Evolutionary conservation across 1,284 basidiomycete genomes (phyloP), one percentile per base, ranked within the genome.

Genomic region (Polyporus tsugae): DNA sequence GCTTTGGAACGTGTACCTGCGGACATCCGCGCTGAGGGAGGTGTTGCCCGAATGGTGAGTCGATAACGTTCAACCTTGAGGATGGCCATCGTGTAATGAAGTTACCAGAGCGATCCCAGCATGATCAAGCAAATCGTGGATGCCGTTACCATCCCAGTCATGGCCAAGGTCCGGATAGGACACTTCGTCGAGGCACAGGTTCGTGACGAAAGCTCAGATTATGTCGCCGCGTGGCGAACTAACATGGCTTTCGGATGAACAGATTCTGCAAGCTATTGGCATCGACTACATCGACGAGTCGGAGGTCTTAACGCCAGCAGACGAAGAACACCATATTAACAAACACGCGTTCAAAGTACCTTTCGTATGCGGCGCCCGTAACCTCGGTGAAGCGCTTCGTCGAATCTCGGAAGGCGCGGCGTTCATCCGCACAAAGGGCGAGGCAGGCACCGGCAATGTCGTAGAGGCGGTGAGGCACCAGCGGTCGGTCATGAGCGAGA

Each of bases 231-330:
- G 39, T 49, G 19, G 3, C 9, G 11, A 58, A 62, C 42, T 25
- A 22, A 41, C 15, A 64, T 44, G 46, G 53, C 3, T 53, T 39
- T 58, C 53, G n/a, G 57, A 66, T 62, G 62, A 6, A n/a, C 79
- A 97, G 92, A 98, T 99, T 77, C 84, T 99, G 41, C 96, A 99
- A 87, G 89, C 91, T 25, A 88, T 98, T 78, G 97, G 97, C 11
- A 93, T 98, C 63, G 97, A 99, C 83, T 99, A 99, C 82, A 98
- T 99, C 75, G 98, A 99, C 81, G 95, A 96, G 82, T 96, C 92
- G 19, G 97, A 99, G 82, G 98, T 99, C 60, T 87, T 99, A 68
- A 98, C 98, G 0, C 95, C 96, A 57, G 98, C 97, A 36, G 98
- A 97, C 78, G 94, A 96, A 65, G 91, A 95, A 76, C 85, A 89